Evolutionary conservation across 2,329 filamentous ascomycete species (phyloP), one percentile per base, ranked within the genome.

Genomic region (Stromatinia cepivora): DNA sequence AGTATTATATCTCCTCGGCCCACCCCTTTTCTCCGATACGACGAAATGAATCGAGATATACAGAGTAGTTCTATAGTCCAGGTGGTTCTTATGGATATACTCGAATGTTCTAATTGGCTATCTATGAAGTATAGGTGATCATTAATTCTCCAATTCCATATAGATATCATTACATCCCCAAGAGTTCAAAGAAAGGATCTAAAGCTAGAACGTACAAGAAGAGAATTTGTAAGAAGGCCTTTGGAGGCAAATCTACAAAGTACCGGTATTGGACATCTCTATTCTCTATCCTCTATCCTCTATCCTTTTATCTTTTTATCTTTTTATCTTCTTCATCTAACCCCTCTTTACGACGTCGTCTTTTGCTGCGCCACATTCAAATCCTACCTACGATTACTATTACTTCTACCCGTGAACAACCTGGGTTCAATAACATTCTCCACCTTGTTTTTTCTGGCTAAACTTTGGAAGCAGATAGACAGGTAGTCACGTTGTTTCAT

Each of bases 321-420:
- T 25, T 31, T 11, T 20, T 36, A 28, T 28, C 31, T 22, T 20
- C 31, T 61, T 67, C 48, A 10, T 34, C 17, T 4, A 67, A 62
- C 66, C 56, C 66, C 66, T 67, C 65, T 31, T 67, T 53, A 25
- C 25, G 17, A 42, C 31, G 31, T 61, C 31, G 31, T 42, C 54
- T 50, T 61, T 58, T 10, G 39, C 65, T 67, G 42, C 65, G 65
- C 54, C 65, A 59, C 65, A n/a, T 67, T 20, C 25, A 67, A 61
- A 61, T 61, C 53, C 54, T 22, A 53, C 65, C 15, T 15, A 17
- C 10, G 39, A 28, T 34, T 28, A 46, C 42, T 56, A 20, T 54
- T 54, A 3, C 52, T 10, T 39, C 31, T 39, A 54, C 17, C n/a
- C 22, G 52, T 20, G 28, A 61, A 42, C 31, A 42, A 42, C 28